Base-by-base conservation (phyloP, 495 filamentous ascomycete species). In the Thermochaetoides thermophila region DNA sequence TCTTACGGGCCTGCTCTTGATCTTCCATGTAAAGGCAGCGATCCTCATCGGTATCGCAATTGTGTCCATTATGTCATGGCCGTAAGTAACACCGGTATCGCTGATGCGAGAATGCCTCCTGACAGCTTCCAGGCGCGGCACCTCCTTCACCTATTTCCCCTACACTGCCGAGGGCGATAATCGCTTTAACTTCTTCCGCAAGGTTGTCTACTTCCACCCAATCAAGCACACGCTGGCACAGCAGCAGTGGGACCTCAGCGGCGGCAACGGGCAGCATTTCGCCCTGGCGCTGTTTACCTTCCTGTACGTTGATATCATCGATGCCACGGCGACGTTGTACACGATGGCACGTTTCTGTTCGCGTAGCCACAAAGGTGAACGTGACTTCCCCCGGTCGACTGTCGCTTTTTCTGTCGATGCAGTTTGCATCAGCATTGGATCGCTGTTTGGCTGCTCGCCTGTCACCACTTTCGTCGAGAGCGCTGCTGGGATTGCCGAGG, bases 401-500 rank as follows among this genome's bases (percentile, higher is more conserved):
- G 44, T 81, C 3, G 78, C 81, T 10, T 85, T 83, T 40, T 64
- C 59, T 38, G 57, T 55, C 60, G 73, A 49, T 60, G 78, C 46
- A 41, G 68, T 80, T 12, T 86, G 82, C 42, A 81, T 86, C 47
- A 81, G 81, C 1, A 76, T 86, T 26, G 79, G 80, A 4, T 68
- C 76, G 1, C 67, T 89, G 15, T 66, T 89, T 29, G 82, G 82
- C 12, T 67, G 63, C 20, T 78, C 81, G 3, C 81, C 82, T 0
- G 74, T 83, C 2, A 85, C 81, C 2, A 78, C 78, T 15, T 89
- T 83, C 50, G 76, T 89, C 27, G 82, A 86, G 50, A 82, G 76
- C 32, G 81, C 80, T 34, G 79, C 81, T 5, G 82, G 82, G 28
- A 84, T 86, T 45, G 76, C 79, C 0, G 81, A 85, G 55, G 82